These are phyloP conservation scores for Erodium trifolium DNA, from an alignment of 441 rosid species.

Conservation along the genomic window DNA sequence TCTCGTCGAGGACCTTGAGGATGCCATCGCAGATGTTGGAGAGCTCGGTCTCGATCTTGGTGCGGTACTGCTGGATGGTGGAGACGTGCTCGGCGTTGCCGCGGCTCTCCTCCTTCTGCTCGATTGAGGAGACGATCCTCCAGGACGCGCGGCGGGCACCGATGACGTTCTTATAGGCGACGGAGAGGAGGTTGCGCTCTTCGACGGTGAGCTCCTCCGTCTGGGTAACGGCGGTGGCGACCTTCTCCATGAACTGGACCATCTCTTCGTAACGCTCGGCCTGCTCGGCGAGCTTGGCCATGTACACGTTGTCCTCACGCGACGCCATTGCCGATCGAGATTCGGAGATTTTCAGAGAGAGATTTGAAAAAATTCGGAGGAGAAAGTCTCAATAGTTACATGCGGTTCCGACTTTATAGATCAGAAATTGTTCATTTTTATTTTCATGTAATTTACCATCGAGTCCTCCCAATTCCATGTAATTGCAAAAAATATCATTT, in stretches of 20 bases:
- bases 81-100: slow-evolving; percentile 53
- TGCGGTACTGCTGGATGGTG: slow-evolving; percentile 47
- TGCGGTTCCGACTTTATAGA: background rate
- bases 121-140: no score
- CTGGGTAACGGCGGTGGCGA: slow-evolving; percentile 24
- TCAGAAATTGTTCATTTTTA: background rate
- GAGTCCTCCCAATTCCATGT: no score
- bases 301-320: slow-evolving; percentile 42
- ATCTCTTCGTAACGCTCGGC: slow-evolving; percentile 55
- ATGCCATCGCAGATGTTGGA: slow-evolving; percentile 57
- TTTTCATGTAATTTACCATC: background rate
- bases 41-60: slow-evolving; percentile 62
- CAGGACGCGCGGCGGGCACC: no score
- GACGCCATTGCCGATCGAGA: slow-evolving; percentile 3
- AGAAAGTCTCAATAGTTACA: background rate
- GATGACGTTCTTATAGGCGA: no score
- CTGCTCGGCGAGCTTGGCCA: slow-evolving; percentile 30
- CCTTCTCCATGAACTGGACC: slow-evolving; percentile 69
- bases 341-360: background rate
- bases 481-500: no score
- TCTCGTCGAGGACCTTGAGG: slow-evolving; percentile 48
- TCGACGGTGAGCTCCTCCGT: slow-evolving; percentile 53
- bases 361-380: background rate
- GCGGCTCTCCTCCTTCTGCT: slow-evolving; percentile 59
- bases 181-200: slow-evolving; percentile 9